Percentiles rank a stretch among this genome's conserved stretches.
Evolutionary conservation across 441 rosid genomes (phyloP).

Genomic region (Arabidopsis hybrid): DNA sequence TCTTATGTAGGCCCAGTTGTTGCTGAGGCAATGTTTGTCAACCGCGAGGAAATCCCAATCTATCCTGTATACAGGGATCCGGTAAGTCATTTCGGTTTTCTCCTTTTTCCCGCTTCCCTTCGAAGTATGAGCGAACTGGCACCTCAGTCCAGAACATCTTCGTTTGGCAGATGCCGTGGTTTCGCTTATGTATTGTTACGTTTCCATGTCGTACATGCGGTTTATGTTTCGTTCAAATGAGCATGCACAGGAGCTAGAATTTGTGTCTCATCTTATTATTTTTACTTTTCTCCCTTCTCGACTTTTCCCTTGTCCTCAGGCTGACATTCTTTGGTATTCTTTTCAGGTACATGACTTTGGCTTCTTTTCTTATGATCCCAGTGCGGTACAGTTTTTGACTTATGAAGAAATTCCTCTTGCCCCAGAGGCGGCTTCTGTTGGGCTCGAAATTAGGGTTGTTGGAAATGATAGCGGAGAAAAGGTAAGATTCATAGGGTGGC

Average conservation of each 20-base stretch:
- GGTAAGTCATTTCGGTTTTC: constrained; percentile 52
- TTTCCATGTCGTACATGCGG: neutral
- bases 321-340: constrained; percentile 43
- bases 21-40: constrained; percentile 94
- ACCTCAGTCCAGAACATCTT: constrained; percentile 7
- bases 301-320: constrained; percentile 14
- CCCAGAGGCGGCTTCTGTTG: constrained; percentile 95
- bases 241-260: constrained; percentile 17
- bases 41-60: constrained; percentile 86
- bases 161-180: constrained; percentile 2
- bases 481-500: constrained; percentile 53
- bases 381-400: constrained; percentile 74
- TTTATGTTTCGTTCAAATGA: constrained; percentile 15
- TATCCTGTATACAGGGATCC: constrained; percentile 95
- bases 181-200: constrained; percentile 14
- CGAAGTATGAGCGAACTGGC: constrained; percentile 10
- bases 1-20: constrained; percentile 80
- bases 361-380: constrained; percentile 92
- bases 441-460: constrained; percentile 97
- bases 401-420: constrained; percentile 99
- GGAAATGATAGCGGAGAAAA: constrained; percentile 99
- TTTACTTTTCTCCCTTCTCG: constrained; percentile 17
- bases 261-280: constrained; percentile 3
- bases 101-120: neutral
- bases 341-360: constrained; percentile 99